Base-by-base conservation (phyloP, 2,329 filamentous ascomycete genomes). In the Teratosphaeria gauchensis region DNA sequence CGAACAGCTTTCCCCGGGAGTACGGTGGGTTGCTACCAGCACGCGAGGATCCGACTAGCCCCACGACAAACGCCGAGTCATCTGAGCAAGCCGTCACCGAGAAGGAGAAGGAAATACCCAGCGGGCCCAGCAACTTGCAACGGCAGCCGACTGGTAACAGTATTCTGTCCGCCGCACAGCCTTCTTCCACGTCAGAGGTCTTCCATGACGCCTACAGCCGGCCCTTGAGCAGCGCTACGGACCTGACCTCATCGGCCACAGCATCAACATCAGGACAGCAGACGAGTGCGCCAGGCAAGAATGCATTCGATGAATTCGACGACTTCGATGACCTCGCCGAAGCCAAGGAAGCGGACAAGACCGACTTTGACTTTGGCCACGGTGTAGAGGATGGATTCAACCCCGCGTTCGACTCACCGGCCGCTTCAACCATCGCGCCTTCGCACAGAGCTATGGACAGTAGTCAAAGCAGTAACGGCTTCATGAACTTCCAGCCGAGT, bases 241-340 rank as follows among this genome's bases (percentile, higher is more conserved):
- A 59, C 14, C 53, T 61, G 53, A 42, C 35, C 35, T 58, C 30
- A 57, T 57, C 30, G 60, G 68, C n/a, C 60, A 66, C 59, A 35
- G 57, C 55, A 19, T 48, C 53, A 54, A 7, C 30, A 31, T 16
- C 14, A 54, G 19, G 12, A 14, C 52, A 54, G 28, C 48, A 30
- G 32, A 19, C 21, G 30, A 35, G 30, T 28, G 52, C 2, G 28
- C 52, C 52, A 59, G 67, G 73, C 16, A 78, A 78, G 63, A 75
- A 80, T 24, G 80, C 83, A 1, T 90, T 91, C 70, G 80, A 82
- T 57, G 88, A 91, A 55, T 84, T 91, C 61, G 89, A 90, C 55
- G 89, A 90, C 51, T 94, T 94, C 65, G 88, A 90, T 66, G 89
- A 89, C 58, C 82, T 95, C 16, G 86, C 90, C 60, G 90, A 95